Base-by-base conservation (phyloP, 2,329 filamentous ascomycete species). In the Curvularia verruculosa region DNA sequence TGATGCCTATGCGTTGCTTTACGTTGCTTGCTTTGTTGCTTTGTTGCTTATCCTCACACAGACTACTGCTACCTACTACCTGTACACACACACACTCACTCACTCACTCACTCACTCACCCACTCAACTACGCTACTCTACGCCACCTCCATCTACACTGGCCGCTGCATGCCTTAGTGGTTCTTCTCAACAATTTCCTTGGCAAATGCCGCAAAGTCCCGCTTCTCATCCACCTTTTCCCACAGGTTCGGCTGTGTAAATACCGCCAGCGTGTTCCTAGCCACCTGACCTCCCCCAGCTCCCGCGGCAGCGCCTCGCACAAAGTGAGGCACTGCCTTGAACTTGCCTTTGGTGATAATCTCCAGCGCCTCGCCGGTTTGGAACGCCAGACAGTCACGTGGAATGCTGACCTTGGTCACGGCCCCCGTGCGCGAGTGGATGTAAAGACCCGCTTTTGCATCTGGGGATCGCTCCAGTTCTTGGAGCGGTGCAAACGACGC, bases 161-260 rank as follows among this genome's bases (percentile, higher is more conserved):
- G 28, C 28, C 28, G 9, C 5, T 9, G 8, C 39, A 41, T 13
- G 29, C 15, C 29, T 60, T 51, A 79, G 58, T 79, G 77, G 64
- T 81, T 81, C 67, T 74, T 77, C 63, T 79, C 78, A 46, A 82
- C 77, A 68, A 81, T 78, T 65, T 78, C 78, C 69, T 78, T 81
- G 29, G 90, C 90, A 80, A 93, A 92, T 69, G 89, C 85, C 21
- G 89, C 90, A 83, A 93, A 94, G 37, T 85, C 89, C 54, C 86
- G 82, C 72, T 84, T 81, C 56, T 85, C 83, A 70, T 94, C 90
- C 13, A 94, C 89, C 77, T 87, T 84, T 66, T 93, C 90, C 67
- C 85, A 90, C 58, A 98, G 77, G 79, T 97, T 96, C 23, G 95
- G 95, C 83, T 99, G 95, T 56, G 94, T 99, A 72, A 98, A 99